Base-by-base conservation (phyloP, 2,329 filamentous ascomycete species). In the Colletotrichum sp. region DNA sequence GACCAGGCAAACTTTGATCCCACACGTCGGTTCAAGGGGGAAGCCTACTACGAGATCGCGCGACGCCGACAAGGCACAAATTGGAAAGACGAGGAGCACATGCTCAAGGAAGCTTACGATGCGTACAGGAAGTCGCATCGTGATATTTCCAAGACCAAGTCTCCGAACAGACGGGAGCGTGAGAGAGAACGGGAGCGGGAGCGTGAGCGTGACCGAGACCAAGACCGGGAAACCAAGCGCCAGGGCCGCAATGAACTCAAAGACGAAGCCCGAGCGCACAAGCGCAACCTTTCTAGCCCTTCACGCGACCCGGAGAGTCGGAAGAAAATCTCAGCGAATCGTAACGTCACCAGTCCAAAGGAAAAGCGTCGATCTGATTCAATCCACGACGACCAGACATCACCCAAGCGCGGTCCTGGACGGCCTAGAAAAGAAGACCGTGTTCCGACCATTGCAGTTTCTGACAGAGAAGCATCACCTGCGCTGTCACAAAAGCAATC, bases 21-120 rank as follows among this genome's bases (percentile, higher is more conserved):
- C 0, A 95, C 95, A 1, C 92, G 94, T 73, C 90, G 93, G 30
- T 93, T 93, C 79, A 93, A 93, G 79, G 95, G 95, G 27, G 92
- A 94, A 79, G 93, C 94, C 0, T 99, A 98, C 83, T 94, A 92
- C 80, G 96, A 99, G 78, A 93, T 98, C 76, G 95, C 97, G 3
- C 91, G 94, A 79, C 93, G 95, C 64, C 92, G 95, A 55, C 93
- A 93, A 78, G 96, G 97, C 0, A 95, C 96, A 9, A 94, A 95
- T 76, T 98, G 96, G 95, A 93, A 96, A 82, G 93, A 96, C 77
- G 97, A 99, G 83, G 93, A 94, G 78, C 91, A 95, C 58, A 87
- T 97, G 71, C 85, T 99, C 65, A 96, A 96, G 82, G 90, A 93
- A 52, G 91, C 94, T 5, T 96, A 93, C 78, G 93, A 96, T 73